Percentiles rank a stretch among this genome's conserved stretches.
phyloP scores from a whole-genome alignment of 345 rosid genomes.

The Pugionium dolabratum region DNA sequence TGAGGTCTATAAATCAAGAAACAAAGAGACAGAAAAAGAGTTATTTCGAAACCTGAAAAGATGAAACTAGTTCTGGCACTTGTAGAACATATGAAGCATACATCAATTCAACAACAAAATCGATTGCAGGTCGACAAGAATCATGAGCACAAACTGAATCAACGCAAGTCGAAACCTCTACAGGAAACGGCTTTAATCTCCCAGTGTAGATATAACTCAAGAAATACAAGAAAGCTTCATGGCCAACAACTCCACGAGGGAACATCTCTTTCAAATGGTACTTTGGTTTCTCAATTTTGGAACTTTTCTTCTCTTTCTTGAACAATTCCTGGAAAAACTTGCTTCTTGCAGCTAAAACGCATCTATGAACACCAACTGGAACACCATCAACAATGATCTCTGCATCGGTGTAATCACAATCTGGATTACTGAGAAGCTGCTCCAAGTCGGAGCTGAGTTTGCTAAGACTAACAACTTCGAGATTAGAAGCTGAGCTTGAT shows the following conservation, averaged over 20 bases:
- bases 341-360: constrained; percentile 85
- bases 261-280: constrained; percentile 56
- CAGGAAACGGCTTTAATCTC: constrained; percentile 72
- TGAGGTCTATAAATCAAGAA: constrained; percentile 22
- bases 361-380: constrained; percentile 77
- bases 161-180: constrained; percentile 83
- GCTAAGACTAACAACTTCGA: constrained; percentile 66
- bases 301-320: constrained; percentile 47
- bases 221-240: constrained; percentile 76
- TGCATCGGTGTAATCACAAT: constrained; percentile 76
- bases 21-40: background rate
- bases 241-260: constrained; percentile 72
- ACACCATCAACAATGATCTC: constrained; percentile 66
- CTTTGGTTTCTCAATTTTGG: constrained; percentile 50
- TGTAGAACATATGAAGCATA: constrained; percentile 80
- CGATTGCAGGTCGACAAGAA: constrained; percentile 84
- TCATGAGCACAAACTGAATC: constrained; percentile 71
- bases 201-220: constrained; percentile 89
- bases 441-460: constrained; percentile 84
- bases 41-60: constrained; percentile 61
- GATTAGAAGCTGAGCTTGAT: constrained; percentile 46
- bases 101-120: constrained; percentile 78
- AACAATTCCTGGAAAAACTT: constrained; percentile 72
- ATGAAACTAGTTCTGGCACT: constrained; percentile 80
- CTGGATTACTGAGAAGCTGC: constrained; percentile 60